Conservation (phyloP, 2,329 filamentous ascomycete species). For the Nemania serpens region DNA sequence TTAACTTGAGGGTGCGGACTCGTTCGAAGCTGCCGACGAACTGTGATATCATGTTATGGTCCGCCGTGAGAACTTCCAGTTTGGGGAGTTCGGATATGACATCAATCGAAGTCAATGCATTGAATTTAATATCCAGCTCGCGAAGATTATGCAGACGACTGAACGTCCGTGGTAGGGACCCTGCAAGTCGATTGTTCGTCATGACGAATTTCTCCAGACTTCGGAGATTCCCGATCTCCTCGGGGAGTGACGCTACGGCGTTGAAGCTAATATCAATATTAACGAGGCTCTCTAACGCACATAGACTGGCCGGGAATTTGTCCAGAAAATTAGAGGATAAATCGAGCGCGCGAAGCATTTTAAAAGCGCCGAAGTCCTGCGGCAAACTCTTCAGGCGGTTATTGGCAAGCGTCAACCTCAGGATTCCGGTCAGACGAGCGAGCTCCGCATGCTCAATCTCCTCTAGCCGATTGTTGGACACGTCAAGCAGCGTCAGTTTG, state of each 20-base stretch:
- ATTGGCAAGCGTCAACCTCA: constrained; percentile 92
- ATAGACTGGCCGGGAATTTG: constrained; percentile 83
- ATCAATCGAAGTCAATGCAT: constrained; percentile 85
- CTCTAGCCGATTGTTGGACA: constrained; percentile 92
- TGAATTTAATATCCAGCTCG: constrained; percentile 94
- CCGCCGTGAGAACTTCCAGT: constrained; percentile 84
- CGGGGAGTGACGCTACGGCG: constrained; percentile 76
- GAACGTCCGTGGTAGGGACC: constrained; percentile 74
- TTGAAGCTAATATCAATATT: constrained; percentile 98
- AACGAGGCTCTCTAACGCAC: constrained; percentile 78
- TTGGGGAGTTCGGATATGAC: constrained; percentile 82
- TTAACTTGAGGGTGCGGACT: constrained; percentile 82
- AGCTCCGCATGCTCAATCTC: constrained; percentile 85
- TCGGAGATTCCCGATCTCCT: constrained; percentile 75
- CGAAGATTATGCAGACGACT: constrained; percentile 76
- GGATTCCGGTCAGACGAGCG: constrained; percentile 71
- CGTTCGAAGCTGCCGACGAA: constrained; percentile 89
- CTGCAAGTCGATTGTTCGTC: constrained; percentile 88
- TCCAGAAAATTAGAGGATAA: constrained; percentile 92
- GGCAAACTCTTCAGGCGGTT: constrained; percentile 84
- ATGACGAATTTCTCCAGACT: constrained; percentile 89
- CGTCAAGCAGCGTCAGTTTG: constrained; percentile 84
- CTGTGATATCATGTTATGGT: constrained; percentile 89
- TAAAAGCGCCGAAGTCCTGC: constrained; percentile 80
- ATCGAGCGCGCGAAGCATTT: constrained; percentile 79